Percentiles rank a stretch among this genome's conserved stretches.
Conservation (phyloP, 345 rosid species). For the Arabis alpina region DNA sequence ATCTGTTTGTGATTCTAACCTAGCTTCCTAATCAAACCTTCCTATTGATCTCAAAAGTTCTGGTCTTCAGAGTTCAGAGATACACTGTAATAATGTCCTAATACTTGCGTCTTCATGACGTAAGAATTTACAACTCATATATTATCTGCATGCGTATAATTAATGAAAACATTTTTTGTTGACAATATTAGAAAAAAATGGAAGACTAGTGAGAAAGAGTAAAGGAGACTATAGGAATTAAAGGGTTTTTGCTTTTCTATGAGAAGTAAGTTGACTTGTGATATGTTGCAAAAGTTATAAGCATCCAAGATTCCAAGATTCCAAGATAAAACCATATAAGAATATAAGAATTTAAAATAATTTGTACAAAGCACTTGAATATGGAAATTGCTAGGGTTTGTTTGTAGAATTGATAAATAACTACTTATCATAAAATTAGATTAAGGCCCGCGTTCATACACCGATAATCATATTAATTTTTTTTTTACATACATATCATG, state of each 20-base stretch:
- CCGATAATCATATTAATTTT: too few relatives aligned
- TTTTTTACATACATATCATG: too few relatives aligned
- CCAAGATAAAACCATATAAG: constrained; percentile 2
- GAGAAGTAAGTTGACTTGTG: constrained; percentile 32
- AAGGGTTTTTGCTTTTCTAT: constrained; percentile 6
- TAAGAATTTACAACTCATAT: neutral
- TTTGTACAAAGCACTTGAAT: neutral
- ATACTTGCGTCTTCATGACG: constrained; percentile 31
- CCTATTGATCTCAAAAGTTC: neutral
- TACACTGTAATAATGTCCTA: neutral
- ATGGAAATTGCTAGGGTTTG: constrained; percentile 4
- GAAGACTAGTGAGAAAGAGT: constrained; percentile 21
- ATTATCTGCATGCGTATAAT: neutral
- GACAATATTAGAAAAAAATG: neutral
- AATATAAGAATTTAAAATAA: neutral
- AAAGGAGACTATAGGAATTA: neutral
- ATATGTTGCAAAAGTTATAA: neutral
- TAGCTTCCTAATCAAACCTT: neutral
- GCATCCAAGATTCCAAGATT: constrained; percentile 19
- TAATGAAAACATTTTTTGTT: constrained; percentile 2
- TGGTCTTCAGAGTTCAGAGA: constrained; percentile 6
- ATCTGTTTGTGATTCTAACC: neutral
- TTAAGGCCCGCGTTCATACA: too few relatives aligned
- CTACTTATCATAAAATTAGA: too few relatives aligned
- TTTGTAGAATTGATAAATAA: neutral